Percentiles rank a stretch among this genome's conserved stretches.
Evolutionary conservation across 371 early-diverging fungal species (phyloP).

Genomic region (Haplosporangium sp.): DNA sequence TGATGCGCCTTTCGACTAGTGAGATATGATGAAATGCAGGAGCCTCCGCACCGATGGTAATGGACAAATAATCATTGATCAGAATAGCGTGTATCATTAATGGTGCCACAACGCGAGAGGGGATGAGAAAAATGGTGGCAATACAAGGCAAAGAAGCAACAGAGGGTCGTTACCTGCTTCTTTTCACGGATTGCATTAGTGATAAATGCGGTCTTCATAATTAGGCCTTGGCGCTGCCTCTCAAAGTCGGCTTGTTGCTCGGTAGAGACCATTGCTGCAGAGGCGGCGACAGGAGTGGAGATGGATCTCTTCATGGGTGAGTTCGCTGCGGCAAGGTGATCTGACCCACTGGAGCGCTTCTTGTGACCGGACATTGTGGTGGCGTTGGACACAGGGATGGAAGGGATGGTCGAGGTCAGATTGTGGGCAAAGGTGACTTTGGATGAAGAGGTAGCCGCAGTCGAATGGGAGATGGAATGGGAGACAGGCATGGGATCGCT

Average conservation of each 20-base stretch:
- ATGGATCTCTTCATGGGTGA: constrained; percentile 44
- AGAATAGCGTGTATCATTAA: not conserved
- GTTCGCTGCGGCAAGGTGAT: constrained; percentile 11
- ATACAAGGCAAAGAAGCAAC: not conserved
- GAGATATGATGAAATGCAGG: not conserved
- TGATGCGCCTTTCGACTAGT: not conserved
- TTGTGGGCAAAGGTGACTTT: constrained; percentile 33
- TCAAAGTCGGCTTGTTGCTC: constrained; percentile 47
- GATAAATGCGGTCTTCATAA: constrained; percentile 52
- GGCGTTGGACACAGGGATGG: constrained; percentile 3
- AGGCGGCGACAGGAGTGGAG: constrained; percentile 38
- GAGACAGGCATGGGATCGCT: constrained; percentile 40
- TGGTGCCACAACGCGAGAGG: not conserved
- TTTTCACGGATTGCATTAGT: constrained; percentile 46
- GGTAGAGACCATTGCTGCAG: constrained; percentile 40
- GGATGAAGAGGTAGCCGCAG: constrained; percentile 21
- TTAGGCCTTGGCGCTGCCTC: constrained; percentile 41
- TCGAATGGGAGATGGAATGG: constrained; percentile 14
- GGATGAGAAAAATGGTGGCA: constrained; percentile 14
- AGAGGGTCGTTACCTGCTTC: constrained; percentile 33
- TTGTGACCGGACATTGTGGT: constrained; percentile 13
- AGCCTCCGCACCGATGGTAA: too few relatives aligned
- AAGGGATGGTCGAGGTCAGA: constrained; percentile 4
- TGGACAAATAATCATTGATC: too few relatives aligned
- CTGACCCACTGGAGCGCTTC: constrained; percentile 37